Evolutionary conservation across 1,139 yeast species (phyloP).

Genomic region (Diutina catenulata): DNA sequence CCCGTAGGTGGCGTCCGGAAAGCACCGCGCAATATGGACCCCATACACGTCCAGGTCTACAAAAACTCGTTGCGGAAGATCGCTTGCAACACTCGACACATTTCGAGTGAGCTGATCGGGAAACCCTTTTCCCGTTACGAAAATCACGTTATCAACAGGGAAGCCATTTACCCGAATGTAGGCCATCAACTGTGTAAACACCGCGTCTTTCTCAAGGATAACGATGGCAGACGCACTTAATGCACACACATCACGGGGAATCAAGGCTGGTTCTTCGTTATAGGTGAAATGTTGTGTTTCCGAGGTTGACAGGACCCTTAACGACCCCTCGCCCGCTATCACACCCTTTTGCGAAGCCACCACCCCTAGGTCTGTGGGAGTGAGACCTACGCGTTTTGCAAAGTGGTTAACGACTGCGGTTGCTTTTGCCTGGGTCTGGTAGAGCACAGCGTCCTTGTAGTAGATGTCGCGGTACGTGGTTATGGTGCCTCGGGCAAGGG

Average conservation of each 20-base stretch:
- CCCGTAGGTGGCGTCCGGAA: neutral
- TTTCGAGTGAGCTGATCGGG: constrained; percentile 8
- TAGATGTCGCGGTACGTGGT: neutral
- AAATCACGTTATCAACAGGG: constrained; percentile 1
- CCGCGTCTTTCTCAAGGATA: constrained; percentile 10
- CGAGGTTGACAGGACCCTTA: constrained; percentile 3
- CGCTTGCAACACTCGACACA: neutral
- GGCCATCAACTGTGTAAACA: constrained; percentile 8
- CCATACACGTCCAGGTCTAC: constrained; percentile 4
- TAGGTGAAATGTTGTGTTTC: constrained; percentile 1
- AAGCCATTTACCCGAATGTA: neutral
- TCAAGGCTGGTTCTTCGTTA: neutral
- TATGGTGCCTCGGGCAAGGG: neutral
- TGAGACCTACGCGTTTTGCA: constrained; percentile 5
- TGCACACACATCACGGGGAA: neutral
- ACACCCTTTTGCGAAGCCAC: constrained; percentile 8
- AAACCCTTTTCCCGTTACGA: constrained; percentile 10
- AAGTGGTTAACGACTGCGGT: neutral
- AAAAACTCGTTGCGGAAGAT: neutral
- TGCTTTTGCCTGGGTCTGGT: neutral
- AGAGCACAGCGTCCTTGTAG: neutral
- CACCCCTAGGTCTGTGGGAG: constrained; percentile 9
- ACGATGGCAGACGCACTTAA: constrained; percentile 3
- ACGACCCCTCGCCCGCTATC: constrained; percentile 4
- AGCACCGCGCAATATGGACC: neutral